Base-by-base conservation (phyloP, 2,329 filamentous ascomycete genomes). In the Apiospora sp. region DNA sequence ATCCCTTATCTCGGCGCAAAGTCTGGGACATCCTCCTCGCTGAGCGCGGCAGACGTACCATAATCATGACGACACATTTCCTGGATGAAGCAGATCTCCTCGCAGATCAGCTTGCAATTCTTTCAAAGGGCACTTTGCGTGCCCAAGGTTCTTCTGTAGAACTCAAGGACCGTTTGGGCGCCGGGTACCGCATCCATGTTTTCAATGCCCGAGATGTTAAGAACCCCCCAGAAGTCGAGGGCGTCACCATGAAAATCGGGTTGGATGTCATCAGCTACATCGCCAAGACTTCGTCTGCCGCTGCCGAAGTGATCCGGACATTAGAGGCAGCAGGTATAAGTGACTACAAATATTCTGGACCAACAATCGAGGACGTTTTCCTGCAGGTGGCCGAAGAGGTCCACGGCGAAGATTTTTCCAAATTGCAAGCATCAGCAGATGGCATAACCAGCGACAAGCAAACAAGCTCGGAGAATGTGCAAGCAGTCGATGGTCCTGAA, bases 1-100 rank as follows among this genome's bases (percentile, higher is more conserved):
- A 98, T 79, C 95, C 96, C 0, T 85, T 98, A 0, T 95, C 93
- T 27, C 88, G 96, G 71, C 87, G 95, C 41, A 98, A 97, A 83
- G 94, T 98, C 34, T 98, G 95, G 95, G 94, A 98, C 76, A 98
- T 98, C 73, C 86, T 98, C 30, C 86, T 98, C 16, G 93, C 93
- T 1, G 95, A 98, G 81, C 90, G 95, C 72, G 95, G 94, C 27
- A 87, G 87, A 73, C 87, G 95, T 58, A 97, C 95, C 0, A 93
- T 98, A 77, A 90, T 98, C 58, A 82, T 98, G 72, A 98, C 95
- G 0, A 98, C 95, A 0, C 96, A 98, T 81, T 98, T 98, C 81
- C 87, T 98, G 12, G 96, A 98, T 78, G 96, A 98, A 82, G 96
- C 95, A 0, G 95, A 98, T 79, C 86, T 98, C 1, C 87, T 98